Conservation (phyloP, 371 early-diverging fungal genomes). For the Rhizoclosmatium hyalinum region DNA sequence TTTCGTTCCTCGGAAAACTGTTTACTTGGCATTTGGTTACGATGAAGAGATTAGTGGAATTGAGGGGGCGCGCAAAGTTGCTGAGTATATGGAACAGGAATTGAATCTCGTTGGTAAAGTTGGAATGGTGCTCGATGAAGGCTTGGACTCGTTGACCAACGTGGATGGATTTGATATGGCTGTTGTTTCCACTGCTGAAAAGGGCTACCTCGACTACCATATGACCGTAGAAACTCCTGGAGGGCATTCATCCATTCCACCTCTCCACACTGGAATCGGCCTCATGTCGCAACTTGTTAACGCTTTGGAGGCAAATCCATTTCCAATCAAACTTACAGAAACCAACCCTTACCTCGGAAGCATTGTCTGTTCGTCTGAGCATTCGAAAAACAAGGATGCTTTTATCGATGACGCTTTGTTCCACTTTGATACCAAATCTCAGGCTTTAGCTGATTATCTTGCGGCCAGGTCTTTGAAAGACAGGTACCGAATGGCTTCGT, state of each 20-base stretch:
- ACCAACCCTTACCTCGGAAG: constrained; percentile 23
- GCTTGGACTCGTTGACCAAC: constrained; percentile 29
- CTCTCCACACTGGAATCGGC: constrained; percentile 53
- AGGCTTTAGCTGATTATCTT: constrained; percentile 13
- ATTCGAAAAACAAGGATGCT: constrained; percentile 21
- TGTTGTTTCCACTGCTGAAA: constrained; percentile 39
- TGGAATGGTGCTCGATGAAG: constrained; percentile 50
- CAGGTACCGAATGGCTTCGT: constrained; percentile 37
- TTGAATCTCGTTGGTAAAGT: constrained; percentile 28
- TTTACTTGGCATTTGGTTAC: constrained; percentile 50
- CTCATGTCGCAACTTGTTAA: constrained; percentile 37
- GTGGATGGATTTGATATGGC: constrained; percentile 28
- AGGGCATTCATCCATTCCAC: constrained; percentile 51
- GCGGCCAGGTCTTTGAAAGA: background rate
- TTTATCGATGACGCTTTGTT: background rate
- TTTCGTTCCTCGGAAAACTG: constrained; percentile 40
- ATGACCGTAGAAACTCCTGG: constrained; percentile 45
- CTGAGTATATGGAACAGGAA: constrained; percentile 23
- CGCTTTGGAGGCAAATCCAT: constrained; percentile 37
- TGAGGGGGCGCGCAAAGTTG: constrained; percentile 28
- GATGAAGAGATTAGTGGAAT: constrained; percentile 56
- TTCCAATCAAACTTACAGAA: background rate
- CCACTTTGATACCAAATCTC: constrained; percentile 10
- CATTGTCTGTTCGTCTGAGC: constrained; percentile 22
- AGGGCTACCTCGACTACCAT: constrained; percentile 47